Evolutionary conservation across 179 eudicot genomes (phyloP).

Genomic region (Spergularia azorica): DNA sequence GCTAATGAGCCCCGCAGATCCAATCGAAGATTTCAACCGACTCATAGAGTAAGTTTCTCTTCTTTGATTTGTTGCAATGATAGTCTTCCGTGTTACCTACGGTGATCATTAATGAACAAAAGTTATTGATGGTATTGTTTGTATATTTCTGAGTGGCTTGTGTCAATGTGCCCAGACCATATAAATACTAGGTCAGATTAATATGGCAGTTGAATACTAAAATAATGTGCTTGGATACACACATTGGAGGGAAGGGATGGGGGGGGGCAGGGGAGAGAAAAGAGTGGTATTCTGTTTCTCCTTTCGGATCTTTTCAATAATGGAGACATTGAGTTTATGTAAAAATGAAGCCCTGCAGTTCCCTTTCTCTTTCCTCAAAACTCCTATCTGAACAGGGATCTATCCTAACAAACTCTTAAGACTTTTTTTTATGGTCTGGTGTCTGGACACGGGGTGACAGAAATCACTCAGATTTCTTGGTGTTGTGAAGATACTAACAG

Average conservation of each 20-base stretch:
- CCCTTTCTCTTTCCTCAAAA: no score
- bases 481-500: background rate
- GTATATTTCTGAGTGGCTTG: background rate
- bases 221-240: no score
- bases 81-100: background rate
- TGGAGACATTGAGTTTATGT: no score
- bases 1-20: constrained; percentile 79
- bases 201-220: background rate
- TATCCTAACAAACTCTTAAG: no score
- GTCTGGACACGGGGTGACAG: background rate
- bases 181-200: background rate
- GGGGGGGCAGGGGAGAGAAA: no score
- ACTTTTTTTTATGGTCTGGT: background rate
- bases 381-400: no score
- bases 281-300: no score
- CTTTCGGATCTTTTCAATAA: no score
- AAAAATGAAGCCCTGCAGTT: no score
- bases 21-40: constrained; percentile 84
- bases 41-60: constrained; percentile 64
- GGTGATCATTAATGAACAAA: background rate
- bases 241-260: no score
- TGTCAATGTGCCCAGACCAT: background rate
- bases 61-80: background rate
- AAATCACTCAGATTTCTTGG: background rate
- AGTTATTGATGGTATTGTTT: background rate